Conservation (phyloP, 2,329 filamentous ascomycete genomes). For the Colletotrichum liaoningense region DNA sequence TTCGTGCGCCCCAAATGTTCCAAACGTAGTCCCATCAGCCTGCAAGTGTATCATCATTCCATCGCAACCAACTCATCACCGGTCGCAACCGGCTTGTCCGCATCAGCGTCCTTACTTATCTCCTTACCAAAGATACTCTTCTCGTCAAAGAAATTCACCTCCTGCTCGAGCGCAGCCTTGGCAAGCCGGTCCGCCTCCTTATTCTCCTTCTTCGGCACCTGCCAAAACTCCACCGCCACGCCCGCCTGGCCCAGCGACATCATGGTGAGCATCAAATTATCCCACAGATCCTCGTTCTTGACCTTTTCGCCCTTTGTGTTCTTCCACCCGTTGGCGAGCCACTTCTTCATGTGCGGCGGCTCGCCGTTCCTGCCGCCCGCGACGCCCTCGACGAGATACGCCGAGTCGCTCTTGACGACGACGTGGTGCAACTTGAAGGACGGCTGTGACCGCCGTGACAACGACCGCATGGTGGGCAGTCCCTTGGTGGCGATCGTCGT, state of each 20-base stretch:
- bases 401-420: constrained; percentile 12
- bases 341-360: constrained; percentile 9
- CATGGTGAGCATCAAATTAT: constrained; percentile 3
- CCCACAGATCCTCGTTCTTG: constrained; percentile 13
- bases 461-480: background rate
- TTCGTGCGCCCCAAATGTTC: background rate
- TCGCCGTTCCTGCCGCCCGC: background rate
- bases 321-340: constrained; percentile 8
- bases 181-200: constrained; percentile 35
- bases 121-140: constrained; percentile 3
- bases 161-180: constrained; percentile 8
- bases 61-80: constrained; percentile 1
- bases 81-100: background rate
- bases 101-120: too few species aligned
- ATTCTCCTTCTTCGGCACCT: constrained; percentile 33
- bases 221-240: constrained; percentile 37
- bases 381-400: constrained; percentile 1
- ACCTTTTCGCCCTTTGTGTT: constrained; percentile 4
- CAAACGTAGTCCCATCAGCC: background rate
- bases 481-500: background rate
- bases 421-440: constrained; percentile 4
- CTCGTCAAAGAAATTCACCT: constrained; percentile 7
- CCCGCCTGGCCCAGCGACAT: constrained; percentile 4
- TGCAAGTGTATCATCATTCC: background rate
- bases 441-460: background rate